These are phyloP conservation scores for Betula pendula DNA, from an alignment of 306 rosid genomes.

Conservation along the genomic window DNA sequence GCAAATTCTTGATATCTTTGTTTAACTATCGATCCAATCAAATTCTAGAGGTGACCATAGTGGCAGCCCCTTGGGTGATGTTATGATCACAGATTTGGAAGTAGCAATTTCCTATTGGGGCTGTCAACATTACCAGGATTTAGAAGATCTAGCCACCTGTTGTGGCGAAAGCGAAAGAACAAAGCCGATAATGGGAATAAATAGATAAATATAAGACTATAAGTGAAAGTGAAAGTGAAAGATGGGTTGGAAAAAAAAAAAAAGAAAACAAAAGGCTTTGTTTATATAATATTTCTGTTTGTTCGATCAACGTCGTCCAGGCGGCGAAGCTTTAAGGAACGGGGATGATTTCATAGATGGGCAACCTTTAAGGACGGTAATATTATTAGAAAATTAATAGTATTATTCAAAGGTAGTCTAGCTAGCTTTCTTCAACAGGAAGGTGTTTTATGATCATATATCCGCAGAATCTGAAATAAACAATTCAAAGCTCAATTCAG, in stretches of 20 bases:
- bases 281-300: no score
- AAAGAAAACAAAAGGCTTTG: no score
- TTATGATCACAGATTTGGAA: slow-evolving; percentile 21
- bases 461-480: not conserved
- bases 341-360: no score
- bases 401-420: not conserved
- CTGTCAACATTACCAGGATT: slow-evolving; percentile 53
- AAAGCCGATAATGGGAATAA: not conserved
- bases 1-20: not conserved
- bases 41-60: not conserved
- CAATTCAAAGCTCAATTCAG: not conserved
- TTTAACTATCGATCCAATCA: not conserved
- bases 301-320: no score
- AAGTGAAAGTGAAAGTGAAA: slow-evolving; percentile 14
- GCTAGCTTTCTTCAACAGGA: not conserved
- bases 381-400: no score
- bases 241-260: no score
- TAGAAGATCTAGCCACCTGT: slow-evolving; percentile 37
- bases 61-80: slow-evolving; percentile 7
- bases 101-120: slow-evolving; percentile 18
- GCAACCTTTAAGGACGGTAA: no score
- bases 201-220: no score
- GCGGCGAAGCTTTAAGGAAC: no score
- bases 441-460: no score
- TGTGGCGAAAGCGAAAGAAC: slow-evolving; percentile 42